Percentiles rank a stretch among this genome's conserved stretches.
These are phyloP conservation scores for Xerocomellus intermedius DNA, from an alignment of 768 basidiomycete genomes.

Conservation along the genomic window DNA sequence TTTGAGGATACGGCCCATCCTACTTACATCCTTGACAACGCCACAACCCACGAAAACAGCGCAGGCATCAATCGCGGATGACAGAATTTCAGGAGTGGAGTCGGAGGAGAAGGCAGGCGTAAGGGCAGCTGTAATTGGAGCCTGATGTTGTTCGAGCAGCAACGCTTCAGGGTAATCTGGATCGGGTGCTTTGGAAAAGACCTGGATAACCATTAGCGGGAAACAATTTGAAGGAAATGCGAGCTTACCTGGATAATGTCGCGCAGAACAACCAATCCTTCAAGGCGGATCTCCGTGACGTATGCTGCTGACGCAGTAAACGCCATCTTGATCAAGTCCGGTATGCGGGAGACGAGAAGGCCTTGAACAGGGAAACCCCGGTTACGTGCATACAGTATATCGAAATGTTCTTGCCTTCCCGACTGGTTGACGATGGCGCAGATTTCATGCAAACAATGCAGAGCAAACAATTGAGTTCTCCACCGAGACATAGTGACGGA, in stretches of 20 bases:
- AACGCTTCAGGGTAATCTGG: constrained; percentile 90
- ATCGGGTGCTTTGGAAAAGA: constrained; percentile 84
- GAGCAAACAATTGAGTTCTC: constrained; percentile 94
- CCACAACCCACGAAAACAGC: constrained; percentile 96
- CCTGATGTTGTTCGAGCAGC: constrained; percentile 95
- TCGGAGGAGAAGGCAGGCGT: constrained; percentile 96
- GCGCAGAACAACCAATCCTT: constrained; percentile 83
- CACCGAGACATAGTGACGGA: constrained; percentile 73
- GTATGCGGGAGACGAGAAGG: constrained; percentile 79
- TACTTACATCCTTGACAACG: constrained; percentile 81
- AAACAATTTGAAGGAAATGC: background rate
- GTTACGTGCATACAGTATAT: constrained; percentile 65
- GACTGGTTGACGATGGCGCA: constrained; percentile 72
- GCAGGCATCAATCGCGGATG: constrained; percentile 89
- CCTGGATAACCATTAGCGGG: constrained; percentile 43
- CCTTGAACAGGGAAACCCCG: constrained; percentile 56
- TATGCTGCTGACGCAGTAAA: constrained; percentile 97
- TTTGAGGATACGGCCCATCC: constrained; percentile 95
- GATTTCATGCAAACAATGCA: constrained; percentile 89
- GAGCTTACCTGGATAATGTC: constrained; percentile 84
- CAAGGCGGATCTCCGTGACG: constrained; percentile 91
- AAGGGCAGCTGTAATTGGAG: constrained; percentile 94
- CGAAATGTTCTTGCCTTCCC: constrained; percentile 80
- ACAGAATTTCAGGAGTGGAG: constrained; percentile 92
- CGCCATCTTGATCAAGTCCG: constrained; percentile 95